These are phyloP conservation scores for Withania somnifera DNA, from an alignment of 305 asterid genomes.

Conservation along the genomic window DNA sequence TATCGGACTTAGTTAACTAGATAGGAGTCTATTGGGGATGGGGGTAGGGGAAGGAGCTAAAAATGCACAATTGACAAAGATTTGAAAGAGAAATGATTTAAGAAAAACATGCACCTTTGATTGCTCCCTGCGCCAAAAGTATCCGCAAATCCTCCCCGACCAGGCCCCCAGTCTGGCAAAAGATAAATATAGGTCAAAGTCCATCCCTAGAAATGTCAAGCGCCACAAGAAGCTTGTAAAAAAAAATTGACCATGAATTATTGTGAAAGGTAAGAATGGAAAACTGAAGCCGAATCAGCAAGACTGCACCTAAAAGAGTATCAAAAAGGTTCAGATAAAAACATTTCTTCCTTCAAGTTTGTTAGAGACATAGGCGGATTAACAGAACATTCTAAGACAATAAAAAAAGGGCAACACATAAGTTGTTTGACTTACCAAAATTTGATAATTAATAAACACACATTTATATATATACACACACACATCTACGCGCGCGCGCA, in stretches of 20 bases:
- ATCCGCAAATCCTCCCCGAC: slow-evolving; percentile 60
- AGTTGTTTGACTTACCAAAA: neutral
- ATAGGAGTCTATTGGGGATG: neutral
- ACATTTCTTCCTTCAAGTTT: neutral
- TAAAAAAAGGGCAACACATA: neutral
- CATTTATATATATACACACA: too few species aligned
- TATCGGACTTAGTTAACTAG: neutral
- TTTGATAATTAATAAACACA: neutral
- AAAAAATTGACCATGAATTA: neutral
- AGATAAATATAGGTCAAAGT: neutral
- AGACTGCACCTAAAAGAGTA: neutral
- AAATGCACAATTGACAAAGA: neutral
- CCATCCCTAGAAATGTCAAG: neutral
- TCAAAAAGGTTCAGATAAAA: neutral
- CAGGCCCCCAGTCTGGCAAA: slow-evolving; percentile 80
- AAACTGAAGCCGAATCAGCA: neutral
- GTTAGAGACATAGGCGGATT: neutral
- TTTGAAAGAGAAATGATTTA: neutral
- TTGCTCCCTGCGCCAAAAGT: slow-evolving; percentile 41
- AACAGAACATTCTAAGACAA: neutral
- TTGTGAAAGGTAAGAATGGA: neutral
- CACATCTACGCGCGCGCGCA: too few species aligned
- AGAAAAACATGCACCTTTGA: slow-evolving; percentile 42
- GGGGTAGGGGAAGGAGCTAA: neutral
- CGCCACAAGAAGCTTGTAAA: neutral